A percentile compares a stretch with the other conserved stretches of the same genome.
These are phyloP conservation scores for Thamnidium elegans DNA, from an alignment of 192 early-diverging fungal genomes.

Conservation along the genomic window DNA sequence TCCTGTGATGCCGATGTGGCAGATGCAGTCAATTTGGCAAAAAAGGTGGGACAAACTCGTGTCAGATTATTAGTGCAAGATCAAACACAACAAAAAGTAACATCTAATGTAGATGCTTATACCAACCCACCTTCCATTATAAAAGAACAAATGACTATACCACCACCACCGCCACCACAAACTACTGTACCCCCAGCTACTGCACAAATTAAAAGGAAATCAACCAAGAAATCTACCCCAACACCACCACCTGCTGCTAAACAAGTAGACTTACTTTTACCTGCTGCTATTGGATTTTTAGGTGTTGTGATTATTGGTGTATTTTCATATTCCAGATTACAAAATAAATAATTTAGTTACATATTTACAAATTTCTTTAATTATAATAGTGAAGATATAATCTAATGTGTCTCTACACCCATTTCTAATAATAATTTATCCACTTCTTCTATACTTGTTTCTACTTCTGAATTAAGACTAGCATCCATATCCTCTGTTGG, in stretches of 20 bases:
- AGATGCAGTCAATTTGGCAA: slow-evolving; percentile 79
- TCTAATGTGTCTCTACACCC: no score
- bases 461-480: no score
- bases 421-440: no score
- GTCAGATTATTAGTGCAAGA: slow-evolving; percentile 67
- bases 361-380: no score
- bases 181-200: no score
- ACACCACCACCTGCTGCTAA: no score
- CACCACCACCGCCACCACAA: no score
- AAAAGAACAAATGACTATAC: neutral
- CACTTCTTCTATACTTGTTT: no score
- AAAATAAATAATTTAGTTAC: neutral
- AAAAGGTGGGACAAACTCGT: slow-evolving; percentile 64
- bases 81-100: slow-evolving; percentile 5
- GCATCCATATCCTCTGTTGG: no score
- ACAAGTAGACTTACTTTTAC: slow-evolving; percentile 43
- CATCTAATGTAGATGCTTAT: neutral
- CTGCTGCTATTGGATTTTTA: slow-evolving; percentile 52
- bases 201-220: no score
- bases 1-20: slow-evolving; percentile 70
- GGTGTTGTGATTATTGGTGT: slow-evolving; percentile 53
- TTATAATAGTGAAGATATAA: no score
- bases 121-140: neutral
- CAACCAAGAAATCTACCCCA: no score
- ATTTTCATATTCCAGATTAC: slow-evolving; percentile 35